A percentile compares a stretch with the other conserved stretches of the same genome.
Conservation (phyloP, 2,329 filamentous ascomycete species). For the Aureobasidium sp. region DNA sequence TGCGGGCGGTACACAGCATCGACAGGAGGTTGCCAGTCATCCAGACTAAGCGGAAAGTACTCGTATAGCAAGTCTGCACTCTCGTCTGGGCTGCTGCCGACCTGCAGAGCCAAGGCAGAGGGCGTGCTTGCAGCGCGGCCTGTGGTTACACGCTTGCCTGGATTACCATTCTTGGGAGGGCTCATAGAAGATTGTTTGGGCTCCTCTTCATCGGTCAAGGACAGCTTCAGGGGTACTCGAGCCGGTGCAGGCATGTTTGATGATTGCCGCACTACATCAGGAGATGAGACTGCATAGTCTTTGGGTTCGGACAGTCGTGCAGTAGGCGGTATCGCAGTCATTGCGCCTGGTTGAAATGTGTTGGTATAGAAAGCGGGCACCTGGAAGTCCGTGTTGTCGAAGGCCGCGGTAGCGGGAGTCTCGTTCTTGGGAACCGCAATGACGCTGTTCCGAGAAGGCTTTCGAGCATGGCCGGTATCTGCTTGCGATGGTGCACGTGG, state of each 20-base stretch:
- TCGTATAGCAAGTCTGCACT: constrained; percentile 83
- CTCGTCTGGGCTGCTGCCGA: constrained; percentile 60
- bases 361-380: constrained; percentile 37
- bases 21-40: constrained; percentile 88
- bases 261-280: constrained; percentile 41
- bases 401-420: constrained; percentile 29
- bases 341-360: constrained; percentile 27
- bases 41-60: constrained; percentile 84
- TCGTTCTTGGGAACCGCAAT: constrained; percentile 23
- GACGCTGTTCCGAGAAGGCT: background rate
- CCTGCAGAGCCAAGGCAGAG: constrained; percentile 41
- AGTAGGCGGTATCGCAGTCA: constrained; percentile 36
- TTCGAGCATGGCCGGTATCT: background rate
- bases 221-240: constrained; percentile 46
- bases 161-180: background rate
- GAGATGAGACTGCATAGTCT: constrained; percentile 38
- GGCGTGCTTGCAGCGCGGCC: constrained; percentile 35
- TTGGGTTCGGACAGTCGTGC: constrained; percentile 27
- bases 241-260: constrained; percentile 32
- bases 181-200: constrained; percentile 26
- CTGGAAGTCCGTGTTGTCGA: constrained; percentile 35
- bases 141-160: constrained; percentile 11
- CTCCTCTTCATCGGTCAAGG: constrained; percentile 49
- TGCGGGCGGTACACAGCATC: constrained; percentile 88
- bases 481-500: background rate